These are phyloP conservation scores for Talaromyces ruber DNA, from an alignment of 495 filamentous ascomycete genomes.

Conservation along the genomic window DNA sequence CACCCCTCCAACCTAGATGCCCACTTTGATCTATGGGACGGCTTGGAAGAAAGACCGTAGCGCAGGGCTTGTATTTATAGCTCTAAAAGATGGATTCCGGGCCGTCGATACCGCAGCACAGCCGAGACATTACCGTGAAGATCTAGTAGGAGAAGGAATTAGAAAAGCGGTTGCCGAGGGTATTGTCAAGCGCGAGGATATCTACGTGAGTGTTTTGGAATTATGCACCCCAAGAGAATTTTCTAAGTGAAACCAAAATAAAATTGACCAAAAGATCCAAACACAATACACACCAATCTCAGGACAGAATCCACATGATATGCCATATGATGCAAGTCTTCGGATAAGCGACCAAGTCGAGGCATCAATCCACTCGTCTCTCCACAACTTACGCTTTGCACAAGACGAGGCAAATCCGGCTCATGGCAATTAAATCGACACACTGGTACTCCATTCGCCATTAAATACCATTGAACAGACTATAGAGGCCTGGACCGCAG, in stretches of 20 bases:
- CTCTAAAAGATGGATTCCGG: slow-evolving; percentile 62
- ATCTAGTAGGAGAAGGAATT: slow-evolving; percentile 59
- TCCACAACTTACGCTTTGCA: slow-evolving; percentile 49
- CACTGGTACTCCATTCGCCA: slow-evolving; percentile 65
- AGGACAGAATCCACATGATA: slow-evolving; percentile 49
- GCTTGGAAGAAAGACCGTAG: slow-evolving; percentile 80
- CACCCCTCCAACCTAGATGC: slow-evolving; percentile 19
- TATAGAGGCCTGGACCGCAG: slow-evolving; percentile 52
- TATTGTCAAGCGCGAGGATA: slow-evolving; percentile 46
- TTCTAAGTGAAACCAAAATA: neutral
- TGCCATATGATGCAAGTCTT: slow-evolving; percentile 49
- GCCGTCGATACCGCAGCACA: slow-evolving; percentile 75
- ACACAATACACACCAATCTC: slow-evolving; percentile 66
- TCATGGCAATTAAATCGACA: slow-evolving; percentile 54
- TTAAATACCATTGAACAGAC: slow-evolving; percentile 49
- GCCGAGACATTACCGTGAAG: slow-evolving; percentile 70
- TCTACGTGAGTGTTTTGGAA: slow-evolving; percentile 44
- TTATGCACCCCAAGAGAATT: neutral
- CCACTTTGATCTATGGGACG: slow-evolving; percentile 68
- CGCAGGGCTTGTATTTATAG: slow-evolving; percentile 56
- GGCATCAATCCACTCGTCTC: slow-evolving; percentile 55
- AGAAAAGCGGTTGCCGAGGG: slow-evolving; percentile 47
- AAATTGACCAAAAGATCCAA: slow-evolving; percentile 48
- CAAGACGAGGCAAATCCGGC: slow-evolving; percentile 12
- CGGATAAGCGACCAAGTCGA: slow-evolving; percentile 53